These are phyloP conservation scores for Lipomyces orientalis DNA, from an alignment of 805 yeast genomes.

Conservation along the genomic window DNA sequence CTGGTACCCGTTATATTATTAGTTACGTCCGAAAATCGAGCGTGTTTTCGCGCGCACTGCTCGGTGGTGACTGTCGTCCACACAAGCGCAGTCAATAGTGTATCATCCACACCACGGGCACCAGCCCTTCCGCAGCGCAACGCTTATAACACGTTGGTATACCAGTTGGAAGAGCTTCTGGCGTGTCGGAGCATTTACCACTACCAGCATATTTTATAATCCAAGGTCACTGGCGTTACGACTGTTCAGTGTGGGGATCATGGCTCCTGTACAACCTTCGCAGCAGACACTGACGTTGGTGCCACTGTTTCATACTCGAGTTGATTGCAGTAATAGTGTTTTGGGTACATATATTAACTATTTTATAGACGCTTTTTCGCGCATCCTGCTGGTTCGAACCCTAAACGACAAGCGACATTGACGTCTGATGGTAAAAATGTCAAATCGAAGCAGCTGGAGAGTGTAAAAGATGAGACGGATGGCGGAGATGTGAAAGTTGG, in stretches of 20 bases:
- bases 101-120: not conserved
- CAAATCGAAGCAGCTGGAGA: not conserved
- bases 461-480: not conserved
- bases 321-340: not conserved
- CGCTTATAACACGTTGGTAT: not conserved
- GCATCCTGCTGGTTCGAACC: constrained; percentile 25
- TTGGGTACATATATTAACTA: not conserved
- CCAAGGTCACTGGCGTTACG: not conserved
- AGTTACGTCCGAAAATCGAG: not conserved
- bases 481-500: not conserved
- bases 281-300: constrained; percentile 12
- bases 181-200: not conserved
- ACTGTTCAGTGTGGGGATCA: not conserved
- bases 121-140: not conserved
- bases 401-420: constrained; percentile 28
- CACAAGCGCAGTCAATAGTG: not conserved
- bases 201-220: not conserved
- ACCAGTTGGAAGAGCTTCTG: not conserved
- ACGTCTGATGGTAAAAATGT: not conserved
- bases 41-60: not conserved
- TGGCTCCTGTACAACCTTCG: constrained; percentile 4
- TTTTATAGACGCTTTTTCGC: constrained; percentile 23
- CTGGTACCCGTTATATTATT: not conserved
- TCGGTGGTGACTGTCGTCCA: not conserved
- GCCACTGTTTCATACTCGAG: not conserved